phyloP scores from a whole-genome alignment of 768 basidiomycete species.

The Gyrodon lividus region DNA sequence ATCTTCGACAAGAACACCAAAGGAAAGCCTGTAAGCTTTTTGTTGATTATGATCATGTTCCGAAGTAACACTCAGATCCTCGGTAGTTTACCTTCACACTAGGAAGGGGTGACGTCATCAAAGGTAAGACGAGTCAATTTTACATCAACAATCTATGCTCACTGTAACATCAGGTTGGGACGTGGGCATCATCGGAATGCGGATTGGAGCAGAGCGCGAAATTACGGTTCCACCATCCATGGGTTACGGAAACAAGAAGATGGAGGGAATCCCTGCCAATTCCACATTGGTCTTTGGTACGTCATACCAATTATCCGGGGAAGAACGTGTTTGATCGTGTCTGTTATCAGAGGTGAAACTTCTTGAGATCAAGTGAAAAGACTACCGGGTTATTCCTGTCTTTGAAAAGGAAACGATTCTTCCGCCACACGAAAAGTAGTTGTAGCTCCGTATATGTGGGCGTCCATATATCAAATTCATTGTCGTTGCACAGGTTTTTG shows the following conservation, averaged over 20 bases:
- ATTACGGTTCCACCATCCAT: slow-evolving; percentile 71
- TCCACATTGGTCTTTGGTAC: slow-evolving; percentile 81
- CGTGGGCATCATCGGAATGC: slow-evolving; percentile 89
- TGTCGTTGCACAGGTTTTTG: slow-evolving; percentile 16
- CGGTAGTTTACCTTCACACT: slow-evolving; percentile 72
- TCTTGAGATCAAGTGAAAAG: slow-evolving; percentile 57
- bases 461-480: slow-evolving; percentile 29
- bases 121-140: slow-evolving; percentile 46
- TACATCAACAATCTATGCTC: background rate
- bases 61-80: background rate
- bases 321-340: slow-evolving; percentile 11
- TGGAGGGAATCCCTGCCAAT: slow-evolving; percentile 65
- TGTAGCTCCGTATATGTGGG: slow-evolving; percentile 15
- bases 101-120: slow-evolving; percentile 90
- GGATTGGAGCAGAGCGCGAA: slow-evolving; percentile 82
- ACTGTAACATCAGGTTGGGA: slow-evolving; percentile 69
- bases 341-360: slow-evolving; percentile 64
- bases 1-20: slow-evolving; percentile 79
- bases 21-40: slow-evolving; percentile 73
- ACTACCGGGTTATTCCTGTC: slow-evolving; percentile 4
- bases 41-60: background rate
- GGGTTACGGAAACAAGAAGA: slow-evolving; percentile 69
- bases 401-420: slow-evolving; percentile 8
- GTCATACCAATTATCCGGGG: slow-evolving; percentile 24
- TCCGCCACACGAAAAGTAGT: slow-evolving; percentile 19